Percentiles rank a stretch among this genome's conserved stretches.
Conservation (phyloP, 1,139 yeast species). For the Lodderomyces metapsilosis region DNA sequence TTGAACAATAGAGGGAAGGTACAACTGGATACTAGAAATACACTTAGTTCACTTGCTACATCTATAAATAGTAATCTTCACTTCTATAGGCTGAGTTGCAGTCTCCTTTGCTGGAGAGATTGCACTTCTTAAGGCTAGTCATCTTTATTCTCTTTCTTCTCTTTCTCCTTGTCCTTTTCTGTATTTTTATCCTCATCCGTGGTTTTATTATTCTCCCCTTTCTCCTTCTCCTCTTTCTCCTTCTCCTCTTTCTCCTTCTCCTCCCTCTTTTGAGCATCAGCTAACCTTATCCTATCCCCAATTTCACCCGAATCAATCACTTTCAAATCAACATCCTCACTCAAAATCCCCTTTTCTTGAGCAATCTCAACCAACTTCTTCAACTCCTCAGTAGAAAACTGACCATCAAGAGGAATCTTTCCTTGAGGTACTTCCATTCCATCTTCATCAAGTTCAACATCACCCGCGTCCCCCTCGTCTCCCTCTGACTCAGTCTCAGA, state of each 20-base stretch:
- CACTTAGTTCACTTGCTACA: too few relatives aligned
- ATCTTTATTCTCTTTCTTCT: too few relatives aligned
- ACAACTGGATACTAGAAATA: too few relatives aligned
- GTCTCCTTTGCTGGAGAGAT: too few relatives aligned
- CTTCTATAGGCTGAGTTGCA: too few relatives aligned
- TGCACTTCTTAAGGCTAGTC: too few relatives aligned
- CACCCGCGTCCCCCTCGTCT: background rate
- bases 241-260: background rate
- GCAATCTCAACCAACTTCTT: constrained; percentile 31
- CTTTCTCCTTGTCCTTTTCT: background rate
- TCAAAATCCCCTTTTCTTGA: constrained; percentile 29
- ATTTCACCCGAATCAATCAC: constrained; percentile 24
- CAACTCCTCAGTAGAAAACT: constrained; percentile 37
- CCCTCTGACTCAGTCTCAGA: constrained; percentile 3
- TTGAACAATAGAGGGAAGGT: background rate
- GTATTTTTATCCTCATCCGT: too few relatives aligned
- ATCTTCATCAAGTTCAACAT: constrained; percentile 27
- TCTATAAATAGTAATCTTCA: too few relatives aligned
- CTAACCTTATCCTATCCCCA: constrained; percentile 16
- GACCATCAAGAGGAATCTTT: constrained; percentile 42
- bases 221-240: background rate
- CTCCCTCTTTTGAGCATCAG: constrained; percentile 5
- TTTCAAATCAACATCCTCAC: constrained; percentile 25
- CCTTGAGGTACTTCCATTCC: constrained; percentile 40
- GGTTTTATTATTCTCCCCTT: background rate